phyloP scores from a whole-genome alignment of 805 yeast genomes.

The Yarrowia sp. region DNA sequence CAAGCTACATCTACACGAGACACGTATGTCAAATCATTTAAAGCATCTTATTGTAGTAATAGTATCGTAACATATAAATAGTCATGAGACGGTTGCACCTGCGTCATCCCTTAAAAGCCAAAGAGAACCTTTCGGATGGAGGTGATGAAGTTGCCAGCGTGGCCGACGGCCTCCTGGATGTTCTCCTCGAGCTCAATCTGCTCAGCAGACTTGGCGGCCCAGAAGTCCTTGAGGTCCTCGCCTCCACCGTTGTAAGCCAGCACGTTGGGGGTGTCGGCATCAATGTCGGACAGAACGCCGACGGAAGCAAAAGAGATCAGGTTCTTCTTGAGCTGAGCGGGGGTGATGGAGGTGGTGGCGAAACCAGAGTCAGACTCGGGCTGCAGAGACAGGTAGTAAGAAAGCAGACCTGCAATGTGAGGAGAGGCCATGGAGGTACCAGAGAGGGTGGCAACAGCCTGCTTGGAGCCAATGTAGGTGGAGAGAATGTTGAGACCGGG shows the following conservation, averaged over 20 bases:
- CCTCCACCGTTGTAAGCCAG: slow-evolving; percentile 70
- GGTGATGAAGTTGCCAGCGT: slow-evolving; percentile 6
- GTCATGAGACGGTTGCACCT: slow-evolving; percentile 36
- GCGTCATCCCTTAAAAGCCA: slow-evolving; percentile 32
- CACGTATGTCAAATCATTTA: background rate
- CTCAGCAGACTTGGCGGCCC: slow-evolving; percentile 47
- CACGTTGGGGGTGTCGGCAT: slow-evolving; percentile 61
- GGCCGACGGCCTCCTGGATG: slow-evolving; percentile 26
- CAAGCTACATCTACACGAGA: too few relatives aligned
- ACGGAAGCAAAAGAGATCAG: slow-evolving; percentile 61
- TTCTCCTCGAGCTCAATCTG: slow-evolving; percentile 26
- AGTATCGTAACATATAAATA: slow-evolving; percentile 38
- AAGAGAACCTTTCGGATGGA: slow-evolving; percentile 28
- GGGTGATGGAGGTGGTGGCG: slow-evolving; percentile 57
- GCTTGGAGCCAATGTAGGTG: slow-evolving; percentile 61
- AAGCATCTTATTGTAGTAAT: slow-evolving; percentile 35
- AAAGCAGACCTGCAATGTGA: slow-evolving; percentile 62
- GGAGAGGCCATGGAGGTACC: slow-evolving; percentile 74
- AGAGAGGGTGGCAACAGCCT: slow-evolving; percentile 61
- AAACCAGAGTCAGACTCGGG: slow-evolving; percentile 60
- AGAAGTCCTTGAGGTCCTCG: slow-evolving; percentile 59
- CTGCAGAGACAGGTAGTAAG: slow-evolving; percentile 63
- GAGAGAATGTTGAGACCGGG: slow-evolving; percentile 65
- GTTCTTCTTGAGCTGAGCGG: slow-evolving; percentile 61
- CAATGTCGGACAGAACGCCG: slow-evolving; percentile 56